phyloP scores from a whole-genome alignment of 176 grass and related monocot genomes.

The Typha latifolia region DNA sequence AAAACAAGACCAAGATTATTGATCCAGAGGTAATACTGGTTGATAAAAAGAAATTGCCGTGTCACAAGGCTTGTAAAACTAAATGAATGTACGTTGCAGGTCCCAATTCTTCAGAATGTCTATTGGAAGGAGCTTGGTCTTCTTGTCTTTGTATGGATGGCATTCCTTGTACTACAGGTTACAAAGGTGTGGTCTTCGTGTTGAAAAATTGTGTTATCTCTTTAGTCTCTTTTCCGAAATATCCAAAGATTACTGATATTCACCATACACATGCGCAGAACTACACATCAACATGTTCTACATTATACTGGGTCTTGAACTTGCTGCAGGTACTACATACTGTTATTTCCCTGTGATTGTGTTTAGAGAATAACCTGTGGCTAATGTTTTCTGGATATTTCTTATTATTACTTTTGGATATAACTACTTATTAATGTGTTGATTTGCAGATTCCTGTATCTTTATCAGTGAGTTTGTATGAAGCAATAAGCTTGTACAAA shows the following conservation, averaged over 20 bases:
- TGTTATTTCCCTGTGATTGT: background rate
- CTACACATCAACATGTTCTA: conserved; percentile 42
- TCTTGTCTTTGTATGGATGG: conserved; percentile 53
- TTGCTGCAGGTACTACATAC: conserved; percentile 50
- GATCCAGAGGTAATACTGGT: background rate
- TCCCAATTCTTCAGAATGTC: conserved; percentile 52
- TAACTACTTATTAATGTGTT: background rate
- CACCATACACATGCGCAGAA: conserved; percentile 31
- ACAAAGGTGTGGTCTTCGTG: conserved; percentile 36
- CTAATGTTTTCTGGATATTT: background rate
- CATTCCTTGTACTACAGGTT: conserved; percentile 66
- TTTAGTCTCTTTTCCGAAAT: background rate
- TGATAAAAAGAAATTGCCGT: background rate
- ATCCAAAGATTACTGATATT: conserved; percentile 9
- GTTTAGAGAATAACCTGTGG: too few species aligned
- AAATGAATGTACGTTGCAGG: conserved; percentile 16
- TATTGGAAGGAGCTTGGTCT: conserved; percentile 69
- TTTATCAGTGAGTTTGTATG: conserved; percentile 57
- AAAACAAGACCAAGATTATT: background rate
- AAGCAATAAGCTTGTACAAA: conserved; percentile 64
- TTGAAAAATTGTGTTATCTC: background rate
- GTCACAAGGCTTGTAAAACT: background rate
- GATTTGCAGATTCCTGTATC: conserved; percentile 59
- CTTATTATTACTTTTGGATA: background rate
- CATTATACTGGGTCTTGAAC: conserved; percentile 60